phyloP scores from a whole-genome alignment of 2,329 filamentous ascomycete species.

The Beauveria varroae region DNA sequence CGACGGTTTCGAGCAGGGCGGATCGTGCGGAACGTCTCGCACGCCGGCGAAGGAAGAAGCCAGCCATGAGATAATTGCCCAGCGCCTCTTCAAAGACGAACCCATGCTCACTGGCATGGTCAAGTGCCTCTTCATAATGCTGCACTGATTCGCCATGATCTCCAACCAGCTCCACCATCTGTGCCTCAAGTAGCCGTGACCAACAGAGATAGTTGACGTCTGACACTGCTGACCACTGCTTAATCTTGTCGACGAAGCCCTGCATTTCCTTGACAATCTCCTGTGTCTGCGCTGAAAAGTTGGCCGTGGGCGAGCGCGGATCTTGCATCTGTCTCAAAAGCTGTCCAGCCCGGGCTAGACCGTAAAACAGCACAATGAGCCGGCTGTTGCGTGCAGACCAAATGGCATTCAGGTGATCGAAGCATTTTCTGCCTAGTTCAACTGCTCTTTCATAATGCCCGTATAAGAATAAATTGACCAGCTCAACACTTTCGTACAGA shows the following conservation, averaged over 20 bases:
- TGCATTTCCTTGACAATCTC: conserved; percentile 46
- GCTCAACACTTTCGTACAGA: conserved; percentile 61
- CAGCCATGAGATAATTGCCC: conserved; percentile 66
- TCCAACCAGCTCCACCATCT: conserved; percentile 55
- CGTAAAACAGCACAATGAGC: conserved; percentile 52
- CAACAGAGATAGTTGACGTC: conserved; percentile 66
- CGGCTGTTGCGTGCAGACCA: conserved; percentile 55
- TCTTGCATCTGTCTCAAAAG: conserved; percentile 43
- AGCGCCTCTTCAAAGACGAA: conserved; percentile 67
- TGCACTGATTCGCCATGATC: conserved; percentile 52
- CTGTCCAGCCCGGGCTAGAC: conserved; percentile 46
- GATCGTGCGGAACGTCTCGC: conserved; percentile 61
- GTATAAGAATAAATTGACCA: conserved; percentile 55
- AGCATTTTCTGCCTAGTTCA: conserved; percentile 45
- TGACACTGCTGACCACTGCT: conserved; percentile 55
- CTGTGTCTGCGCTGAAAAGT: conserved; percentile 34
- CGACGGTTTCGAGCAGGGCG: conserved; percentile 60
- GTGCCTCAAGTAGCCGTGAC: conserved; percentile 60
- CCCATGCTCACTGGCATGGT: conserved; percentile 61
- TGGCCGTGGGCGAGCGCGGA: conserved; percentile 34
- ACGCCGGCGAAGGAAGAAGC: conserved; percentile 57
- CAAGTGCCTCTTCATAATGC: conserved; percentile 62
- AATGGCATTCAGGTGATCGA: conserved; percentile 40
- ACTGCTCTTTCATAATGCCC: conserved; percentile 54
- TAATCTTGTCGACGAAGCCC: conserved; percentile 51